Evolutionary conservation across 2,329 filamentous ascomycete species (phyloP).

Genomic region (Neonectria sp.): DNA sequence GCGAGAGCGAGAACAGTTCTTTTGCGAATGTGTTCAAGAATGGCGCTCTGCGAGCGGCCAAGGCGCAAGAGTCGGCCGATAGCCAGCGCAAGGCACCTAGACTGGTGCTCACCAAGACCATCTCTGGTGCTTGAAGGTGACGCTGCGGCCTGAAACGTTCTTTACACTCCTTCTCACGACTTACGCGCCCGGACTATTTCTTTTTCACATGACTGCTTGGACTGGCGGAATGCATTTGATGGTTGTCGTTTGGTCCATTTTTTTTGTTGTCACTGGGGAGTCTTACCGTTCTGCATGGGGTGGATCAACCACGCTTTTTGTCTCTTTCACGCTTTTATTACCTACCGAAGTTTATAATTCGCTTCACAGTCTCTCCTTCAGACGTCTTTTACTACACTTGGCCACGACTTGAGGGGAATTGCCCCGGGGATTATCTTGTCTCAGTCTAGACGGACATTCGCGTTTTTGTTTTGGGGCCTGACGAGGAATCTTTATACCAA

Average conservation of each 20-base stretch:
- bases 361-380: slow-evolving; percentile 58
- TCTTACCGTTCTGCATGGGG: slow-evolving; percentile 44
- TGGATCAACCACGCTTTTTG: slow-evolving; percentile 43
- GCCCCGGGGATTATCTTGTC: slow-evolving; percentile 48
- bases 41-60: slow-evolving; percentile 65
- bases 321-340: slow-evolving; percentile 41
- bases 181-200: slow-evolving; percentile 55
- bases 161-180: slow-evolving; percentile 50
- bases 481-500: slow-evolving; percentile 50
- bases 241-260: slow-evolving; percentile 48
- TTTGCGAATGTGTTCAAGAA: slow-evolving; percentile 79
- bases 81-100: slow-evolving; percentile 86
- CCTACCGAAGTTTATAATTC: slow-evolving; percentile 56
- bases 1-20: slow-evolving; percentile 69
- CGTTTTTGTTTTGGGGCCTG: slow-evolving; percentile 42
- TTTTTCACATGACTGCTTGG: slow-evolving; percentile 56
- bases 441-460: slow-evolving; percentile 47
- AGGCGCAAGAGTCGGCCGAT: slow-evolving; percentile 68
- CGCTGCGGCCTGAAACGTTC: slow-evolving; percentile 38
- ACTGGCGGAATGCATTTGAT: slow-evolving; percentile 52
- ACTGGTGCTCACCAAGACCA: slow-evolving; percentile 83
- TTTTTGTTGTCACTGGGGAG: slow-evolving; percentile 43
- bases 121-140: slow-evolving; percentile 43
- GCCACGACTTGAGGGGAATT: slow-evolving; percentile 49
- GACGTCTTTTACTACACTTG: slow-evolving; percentile 45